Evolutionary conservation across 78 protist genomes (phyloP).

Genomic region (Pelomyxa schiedti): DNA sequence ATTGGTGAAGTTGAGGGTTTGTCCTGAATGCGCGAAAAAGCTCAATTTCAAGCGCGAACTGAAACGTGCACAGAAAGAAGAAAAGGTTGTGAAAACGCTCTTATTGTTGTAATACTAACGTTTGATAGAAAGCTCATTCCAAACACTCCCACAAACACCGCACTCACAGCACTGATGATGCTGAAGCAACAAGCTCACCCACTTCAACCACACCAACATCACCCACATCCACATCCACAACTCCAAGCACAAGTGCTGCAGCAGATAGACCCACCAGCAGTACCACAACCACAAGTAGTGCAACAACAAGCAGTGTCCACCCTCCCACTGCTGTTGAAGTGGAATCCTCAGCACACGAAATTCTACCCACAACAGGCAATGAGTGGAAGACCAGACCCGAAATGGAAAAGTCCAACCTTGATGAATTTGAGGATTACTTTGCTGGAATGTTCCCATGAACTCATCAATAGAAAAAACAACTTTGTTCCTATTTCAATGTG

Average conservation of each 20-base stretch:
- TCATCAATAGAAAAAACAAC: no score
- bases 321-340: no score
- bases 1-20: background rate
- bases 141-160: background rate
- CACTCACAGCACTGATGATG: background rate
- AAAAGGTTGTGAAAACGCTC: no score
- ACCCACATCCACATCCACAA: background rate
- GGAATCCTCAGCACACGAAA: no score
- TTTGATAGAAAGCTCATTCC: background rate
- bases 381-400: background rate
- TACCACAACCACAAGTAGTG: background rate
- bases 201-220: background rate
- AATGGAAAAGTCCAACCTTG: background rate
- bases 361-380: background rate
- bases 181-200: background rate
- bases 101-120: no score
- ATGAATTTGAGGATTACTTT: background rate
- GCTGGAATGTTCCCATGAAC: background rate
- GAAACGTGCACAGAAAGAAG: background rate
- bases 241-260: background rate
- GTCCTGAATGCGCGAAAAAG: constrained; percentile 2
- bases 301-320: no score
- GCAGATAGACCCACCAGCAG: background rate
- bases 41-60: background rate
- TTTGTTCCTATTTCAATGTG: no score